These are phyloP conservation scores for Pilaira anomala DNA, from an alignment of 192 early-diverging fungal genomes.

Conservation along the genomic window DNA sequence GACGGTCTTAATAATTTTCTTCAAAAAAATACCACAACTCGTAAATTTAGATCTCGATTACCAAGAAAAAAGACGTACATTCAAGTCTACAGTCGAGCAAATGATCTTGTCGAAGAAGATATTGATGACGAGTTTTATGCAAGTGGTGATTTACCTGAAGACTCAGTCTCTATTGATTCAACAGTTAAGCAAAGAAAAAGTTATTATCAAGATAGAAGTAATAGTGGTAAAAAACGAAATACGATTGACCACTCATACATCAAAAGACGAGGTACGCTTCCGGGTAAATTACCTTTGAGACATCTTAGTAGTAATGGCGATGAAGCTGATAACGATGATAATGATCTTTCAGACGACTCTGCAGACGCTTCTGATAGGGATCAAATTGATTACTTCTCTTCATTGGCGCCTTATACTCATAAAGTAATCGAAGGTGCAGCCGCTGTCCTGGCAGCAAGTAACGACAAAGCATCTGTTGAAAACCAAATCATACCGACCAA, in stretches of 20 bases:
- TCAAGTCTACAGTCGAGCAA: conserved; percentile 51
- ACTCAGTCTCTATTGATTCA: not conserved
- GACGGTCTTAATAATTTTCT: too few species aligned
- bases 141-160: conserved; percentile 29
- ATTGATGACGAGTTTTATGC: conserved; percentile 51
- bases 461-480: not conserved
- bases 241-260: not conserved
- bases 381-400: conserved; percentile 24
- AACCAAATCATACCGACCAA: not conserved
- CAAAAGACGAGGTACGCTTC: not conserved
- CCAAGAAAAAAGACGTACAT: conserved; percentile 42
- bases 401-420: conserved; percentile 12
- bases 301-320: conserved; percentile 25
- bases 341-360: conserved; percentile 34
- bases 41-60: conserved; percentile 22
- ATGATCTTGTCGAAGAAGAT: conserved; percentile 53
- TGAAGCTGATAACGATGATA: conserved; percentile 36
- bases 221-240: too few species aligned
- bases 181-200: not conserved
- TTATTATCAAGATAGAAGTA: too few species aligned
- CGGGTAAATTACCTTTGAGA: not conserved
- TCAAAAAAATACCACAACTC: not conserved
- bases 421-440: conserved; percentile 5
- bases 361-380: not conserved
- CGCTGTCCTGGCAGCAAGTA: not conserved